These are phyloP conservation scores for Pseudogymnoascus sp. DNA, from an alignment of 2,329 filamentous ascomycete species.

Conservation along the genomic window DNA sequence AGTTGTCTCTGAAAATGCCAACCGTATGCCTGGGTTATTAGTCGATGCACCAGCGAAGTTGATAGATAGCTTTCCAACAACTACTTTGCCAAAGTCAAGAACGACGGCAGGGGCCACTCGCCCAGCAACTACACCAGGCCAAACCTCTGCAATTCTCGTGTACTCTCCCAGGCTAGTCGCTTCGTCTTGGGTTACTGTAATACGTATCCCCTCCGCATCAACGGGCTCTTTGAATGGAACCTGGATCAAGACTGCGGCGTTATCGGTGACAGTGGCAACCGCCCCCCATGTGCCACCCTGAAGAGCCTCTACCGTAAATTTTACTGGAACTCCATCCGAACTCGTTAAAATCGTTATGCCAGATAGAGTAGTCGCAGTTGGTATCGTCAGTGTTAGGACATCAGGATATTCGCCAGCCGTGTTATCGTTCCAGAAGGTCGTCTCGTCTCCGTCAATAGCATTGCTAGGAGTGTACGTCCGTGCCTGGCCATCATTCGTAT, in stretches of 20 bases:
- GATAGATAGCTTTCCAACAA: slow-evolving; percentile 38
- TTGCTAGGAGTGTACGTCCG: background rate
- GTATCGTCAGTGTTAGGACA: background rate
- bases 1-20: slow-evolving; percentile 44
- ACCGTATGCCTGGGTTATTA: slow-evolving; percentile 33
- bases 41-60: slow-evolving; percentile 33
- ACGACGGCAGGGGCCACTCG: slow-evolving; percentile 33
- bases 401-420: background rate
- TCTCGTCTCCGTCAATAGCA: background rate
- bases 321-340: background rate
- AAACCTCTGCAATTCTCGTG: slow-evolving; percentile 7
- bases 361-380: background rate
- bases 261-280: background rate
- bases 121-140: background rate
- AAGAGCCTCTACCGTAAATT: background rate
- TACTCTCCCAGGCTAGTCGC: background rate
- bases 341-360: background rate
- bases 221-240: background rate
- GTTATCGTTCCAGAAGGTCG: slow-evolving; percentile 7
- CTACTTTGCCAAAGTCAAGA: slow-evolving; percentile 44
- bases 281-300: background rate
- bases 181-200: background rate
- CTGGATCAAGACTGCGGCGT: background rate
- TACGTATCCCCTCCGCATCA: background rate
- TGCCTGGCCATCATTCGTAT: background rate